Conservation (phyloP, 345 rosid genomes). For the Salix brachista region DNA sequence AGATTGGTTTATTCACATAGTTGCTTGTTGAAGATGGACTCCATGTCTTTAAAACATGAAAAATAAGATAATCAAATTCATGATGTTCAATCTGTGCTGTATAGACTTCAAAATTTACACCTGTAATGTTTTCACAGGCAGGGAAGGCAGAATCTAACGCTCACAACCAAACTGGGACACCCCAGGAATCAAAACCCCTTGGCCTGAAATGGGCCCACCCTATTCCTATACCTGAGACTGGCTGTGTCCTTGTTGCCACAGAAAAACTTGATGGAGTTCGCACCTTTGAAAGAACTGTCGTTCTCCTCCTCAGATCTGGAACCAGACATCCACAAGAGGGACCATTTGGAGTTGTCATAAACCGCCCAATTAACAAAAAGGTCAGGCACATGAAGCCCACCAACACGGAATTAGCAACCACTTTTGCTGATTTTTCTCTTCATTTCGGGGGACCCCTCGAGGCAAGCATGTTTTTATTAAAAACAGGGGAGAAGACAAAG, state of each 20-base stretch:
- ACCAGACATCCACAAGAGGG: slow-evolving; percentile 83
- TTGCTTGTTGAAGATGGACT: not conserved
- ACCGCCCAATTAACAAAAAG: slow-evolving; percentile 75
- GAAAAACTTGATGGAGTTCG: slow-evolving; percentile 85
- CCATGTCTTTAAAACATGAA: not conserved
- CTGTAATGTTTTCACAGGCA: slow-evolving; percentile 35
- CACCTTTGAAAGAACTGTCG: slow-evolving; percentile 78
- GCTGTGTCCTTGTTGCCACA: slow-evolving; percentile 91
- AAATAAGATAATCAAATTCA: not conserved
- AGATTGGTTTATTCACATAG: not conserved
- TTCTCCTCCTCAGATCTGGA: slow-evolving; percentile 87
- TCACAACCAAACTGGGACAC: slow-evolving; percentile 37
- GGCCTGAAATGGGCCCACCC: slow-evolving; percentile 92
- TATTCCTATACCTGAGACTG: slow-evolving; percentile 80
- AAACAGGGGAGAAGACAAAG: slow-evolving; percentile 46
- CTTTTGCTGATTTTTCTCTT: slow-evolving; percentile 74
- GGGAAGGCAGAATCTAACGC: slow-evolving; percentile 50
- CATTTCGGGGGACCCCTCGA: slow-evolving; percentile 91
- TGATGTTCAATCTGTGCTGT: not conserved
- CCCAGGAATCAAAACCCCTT: slow-evolving; percentile 49
- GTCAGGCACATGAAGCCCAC: slow-evolving; percentile 74
- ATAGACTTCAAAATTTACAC: not conserved
- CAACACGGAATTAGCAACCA: slow-evolving; percentile 67
- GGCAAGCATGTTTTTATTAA: slow-evolving; percentile 75
- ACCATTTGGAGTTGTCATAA: slow-evolving; percentile 83